Base-by-base conservation (phyloP, 2,329 filamentous ascomycete species). In the Pyrenochaeta sp. region DNA sequence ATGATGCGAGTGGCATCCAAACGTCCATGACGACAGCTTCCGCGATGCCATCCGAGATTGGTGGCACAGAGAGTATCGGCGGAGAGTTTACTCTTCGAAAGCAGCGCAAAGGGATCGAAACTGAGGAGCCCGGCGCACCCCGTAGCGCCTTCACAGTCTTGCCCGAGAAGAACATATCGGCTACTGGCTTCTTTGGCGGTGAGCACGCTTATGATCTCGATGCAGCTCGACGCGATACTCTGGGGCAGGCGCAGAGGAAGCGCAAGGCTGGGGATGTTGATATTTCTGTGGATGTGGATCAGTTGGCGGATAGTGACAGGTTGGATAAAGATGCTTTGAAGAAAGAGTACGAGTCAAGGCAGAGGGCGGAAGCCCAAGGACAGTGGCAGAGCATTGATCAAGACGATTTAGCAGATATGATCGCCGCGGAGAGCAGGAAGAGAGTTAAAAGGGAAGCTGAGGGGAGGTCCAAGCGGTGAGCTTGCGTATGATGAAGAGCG, bases 371-470 rank as follows among this genome's bases (percentile, higher is more conserved):
- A 82, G 74, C 86, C 78, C 72, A 77, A 52, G 77, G 77, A 9
- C 85, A 89, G 64, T 90, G 91, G 74, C 88, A 88, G 19, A 92
- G 90, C 86, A 86, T 88, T 56, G 90, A 90, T 78, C 91, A 96
- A 75, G 94, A 98, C 68, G 94, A 97, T 74, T 79, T 99, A 55
- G 94, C 90, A 70, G 91, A 97, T 72, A 96, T 99, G 91, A 97
- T 99, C 81, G 92, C 92, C 12, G 90, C 92, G 71, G 95, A 98
- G 81, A 92, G 89, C 73, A 86, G 92, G 65, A 98, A 98, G 85
- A 86, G 93, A 75, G 86, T 93, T 75, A 96, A 93, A 85, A 87
- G 91, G 65, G 93, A 97, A 68, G 89, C 92, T 30, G 92, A 96
- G 78, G 88, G 88, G 75, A 84, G 85, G 70, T 85, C 87, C 63